A percentile compares a stretch with the other conserved stretches of the same genome.
Conservation (phyloP, 805 yeast species). For the Candida ponderosae region DNA sequence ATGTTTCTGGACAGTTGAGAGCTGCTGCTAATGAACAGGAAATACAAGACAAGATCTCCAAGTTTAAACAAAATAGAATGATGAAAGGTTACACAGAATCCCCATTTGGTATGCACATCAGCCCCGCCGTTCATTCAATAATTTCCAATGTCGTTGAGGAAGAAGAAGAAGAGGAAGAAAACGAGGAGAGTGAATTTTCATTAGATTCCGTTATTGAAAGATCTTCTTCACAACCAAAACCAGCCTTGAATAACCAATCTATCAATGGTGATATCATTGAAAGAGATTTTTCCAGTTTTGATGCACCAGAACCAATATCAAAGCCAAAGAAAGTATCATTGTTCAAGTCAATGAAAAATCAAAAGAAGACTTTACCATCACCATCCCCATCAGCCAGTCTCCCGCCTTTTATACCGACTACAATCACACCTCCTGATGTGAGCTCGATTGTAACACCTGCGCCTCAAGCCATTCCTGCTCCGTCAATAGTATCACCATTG, state of each 20-base stretch:
- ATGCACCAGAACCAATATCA: constrained; percentile 4
- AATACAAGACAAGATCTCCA: constrained; percentile 16
- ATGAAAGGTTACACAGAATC: neutral
- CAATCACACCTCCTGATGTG: neutral
- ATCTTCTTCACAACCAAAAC: neutral
- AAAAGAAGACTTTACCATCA: too few species aligned
- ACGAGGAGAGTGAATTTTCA: too few species aligned
- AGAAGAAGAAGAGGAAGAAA: too few species aligned
- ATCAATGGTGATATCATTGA: constrained; percentile 5
- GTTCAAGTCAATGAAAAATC: constrained; percentile 17
- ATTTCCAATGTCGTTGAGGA: too few species aligned
- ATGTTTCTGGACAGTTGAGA: constrained; percentile 41
- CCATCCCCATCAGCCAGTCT: too few species aligned
- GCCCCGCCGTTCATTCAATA: too few species aligned
- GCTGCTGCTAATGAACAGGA: constrained; percentile 11
- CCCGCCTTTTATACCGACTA: neutral
- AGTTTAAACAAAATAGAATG: constrained; percentile 12
- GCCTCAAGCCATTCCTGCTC: too few species aligned
- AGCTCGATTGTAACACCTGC: neutral
- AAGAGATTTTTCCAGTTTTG: constrained; percentile 4
- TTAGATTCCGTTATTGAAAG: neutral
- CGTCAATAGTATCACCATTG: neutral
- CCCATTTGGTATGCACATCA: neutral
- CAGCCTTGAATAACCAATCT: neutral
- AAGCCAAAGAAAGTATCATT: constrained; percentile 17